Percentiles rank a stretch among this genome's conserved stretches.
These are phyloP conservation scores for Epichloe amarillans DNA, from an alignment of 2,329 filamentous ascomycete genomes.

Conservation along the genomic window DNA sequence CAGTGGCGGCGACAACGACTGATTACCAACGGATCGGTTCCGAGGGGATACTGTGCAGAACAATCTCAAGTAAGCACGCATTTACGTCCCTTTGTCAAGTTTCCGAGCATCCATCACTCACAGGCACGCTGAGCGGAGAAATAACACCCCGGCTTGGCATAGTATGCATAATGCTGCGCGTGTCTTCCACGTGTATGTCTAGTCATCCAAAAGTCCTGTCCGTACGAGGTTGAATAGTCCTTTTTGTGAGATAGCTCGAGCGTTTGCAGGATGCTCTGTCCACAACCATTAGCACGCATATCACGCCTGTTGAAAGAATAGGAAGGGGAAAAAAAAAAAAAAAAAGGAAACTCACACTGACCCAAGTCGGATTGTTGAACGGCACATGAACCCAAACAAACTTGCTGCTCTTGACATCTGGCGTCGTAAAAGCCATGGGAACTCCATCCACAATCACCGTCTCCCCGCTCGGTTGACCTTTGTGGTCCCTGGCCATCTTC, in stretches of 20 bases:
- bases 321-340: neutral
- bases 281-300: neutral
- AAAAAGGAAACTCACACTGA: constrained; percentile 28
- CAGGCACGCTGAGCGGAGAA: constrained; percentile 27
- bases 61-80: too few species aligned
- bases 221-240: constrained; percentile 27
- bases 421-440: constrained; percentile 18
- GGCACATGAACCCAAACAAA: constrained; percentile 47
- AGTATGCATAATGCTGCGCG: constrained; percentile 35
- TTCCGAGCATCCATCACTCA: constrained; percentile 9
- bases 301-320: neutral
- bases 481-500: constrained; percentile 11
- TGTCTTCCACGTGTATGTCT: constrained; percentile 35
- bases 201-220: constrained; percentile 34
- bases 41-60: constrained; percentile 24
- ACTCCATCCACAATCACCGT: constrained; percentile 17
- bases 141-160: constrained; percentile 34
- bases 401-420: constrained; percentile 25
- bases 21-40: constrained; percentile 15
- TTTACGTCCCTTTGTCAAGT: too few species aligned
- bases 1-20: constrained; percentile 16
- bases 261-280: constrained; percentile 30
- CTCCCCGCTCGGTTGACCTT: constrained; percentile 11
- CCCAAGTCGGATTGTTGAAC: constrained; percentile 45
- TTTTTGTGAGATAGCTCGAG: constrained; percentile 24